phyloP scores from a whole-genome alignment of 2,329 filamentous ascomycete genomes.

The Teratosphaeria destructans region DNA sequence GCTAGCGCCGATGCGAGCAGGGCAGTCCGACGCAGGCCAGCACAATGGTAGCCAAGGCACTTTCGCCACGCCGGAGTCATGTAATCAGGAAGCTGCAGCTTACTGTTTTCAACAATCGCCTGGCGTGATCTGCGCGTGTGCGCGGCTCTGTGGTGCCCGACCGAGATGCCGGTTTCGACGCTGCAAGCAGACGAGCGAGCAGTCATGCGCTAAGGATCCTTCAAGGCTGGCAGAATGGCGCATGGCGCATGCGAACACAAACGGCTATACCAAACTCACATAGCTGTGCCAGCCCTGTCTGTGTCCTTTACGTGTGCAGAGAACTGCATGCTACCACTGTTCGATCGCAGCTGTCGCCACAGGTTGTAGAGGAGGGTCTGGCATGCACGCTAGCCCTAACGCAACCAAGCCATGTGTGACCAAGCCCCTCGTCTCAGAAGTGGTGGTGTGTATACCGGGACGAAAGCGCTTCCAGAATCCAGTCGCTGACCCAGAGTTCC shows the following conservation, averaged over 20 bases:
- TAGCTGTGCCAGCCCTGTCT: neutral
- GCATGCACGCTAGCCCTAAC: slow-evolving; percentile 17
- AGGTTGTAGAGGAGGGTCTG: slow-evolving; percentile 5
- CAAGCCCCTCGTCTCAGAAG: slow-evolving; percentile 16
- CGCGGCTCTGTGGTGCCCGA: neutral
- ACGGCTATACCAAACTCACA: neutral
- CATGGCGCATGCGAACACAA: neutral
- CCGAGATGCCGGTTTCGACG: neutral
- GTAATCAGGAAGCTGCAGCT: neutral
- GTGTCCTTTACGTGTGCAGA: neutral
- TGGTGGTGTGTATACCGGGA: neutral
- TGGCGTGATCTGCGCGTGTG: neutral
- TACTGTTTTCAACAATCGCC: neutral
- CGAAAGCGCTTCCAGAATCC: slow-evolving; percentile 7
- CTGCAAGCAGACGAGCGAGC: neutral
- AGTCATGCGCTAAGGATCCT: neutral
- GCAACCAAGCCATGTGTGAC: slow-evolving; percentile 18
- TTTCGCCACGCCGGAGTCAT: neutral
- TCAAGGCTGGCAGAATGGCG: neutral
- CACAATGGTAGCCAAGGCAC: neutral
- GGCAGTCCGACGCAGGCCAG: neutral
- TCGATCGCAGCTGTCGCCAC: neutral
- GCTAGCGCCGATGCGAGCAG: neutral
- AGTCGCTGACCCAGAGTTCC: slow-evolving; percentile 10
- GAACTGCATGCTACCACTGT: slow-evolving; percentile 6